Evolutionary conservation across 345 rosid genomes (phyloP).

Genomic region (Cardiospermum halicacabum): DNA sequence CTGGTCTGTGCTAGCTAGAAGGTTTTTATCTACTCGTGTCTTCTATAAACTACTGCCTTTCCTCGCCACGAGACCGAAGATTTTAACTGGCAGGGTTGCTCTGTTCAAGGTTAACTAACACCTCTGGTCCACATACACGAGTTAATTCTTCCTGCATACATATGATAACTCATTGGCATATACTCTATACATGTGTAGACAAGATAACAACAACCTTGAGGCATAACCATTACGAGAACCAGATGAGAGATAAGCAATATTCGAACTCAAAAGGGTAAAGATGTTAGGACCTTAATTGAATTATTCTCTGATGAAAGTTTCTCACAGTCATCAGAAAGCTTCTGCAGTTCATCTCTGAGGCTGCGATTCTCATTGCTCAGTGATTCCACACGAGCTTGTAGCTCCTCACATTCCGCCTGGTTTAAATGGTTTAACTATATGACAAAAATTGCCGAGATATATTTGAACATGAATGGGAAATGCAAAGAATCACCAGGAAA

Average conservation of each 20-base stretch:
- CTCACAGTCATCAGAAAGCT: constrained; percentile 80
- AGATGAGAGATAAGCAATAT: neutral
- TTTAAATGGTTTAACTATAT: neutral
- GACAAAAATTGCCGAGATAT: neutral
- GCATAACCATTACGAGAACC: neutral
- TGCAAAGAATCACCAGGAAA: neutral
- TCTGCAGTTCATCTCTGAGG: constrained; percentile 75
- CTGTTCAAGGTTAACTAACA: constrained; percentile 58
- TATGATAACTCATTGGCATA: neutral
- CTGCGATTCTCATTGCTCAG: constrained; percentile 54
- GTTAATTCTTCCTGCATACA: constrained; percentile 67
- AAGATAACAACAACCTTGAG: too few relatives aligned
- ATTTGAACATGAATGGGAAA: neutral
- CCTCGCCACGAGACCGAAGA: constrained; percentile 29
- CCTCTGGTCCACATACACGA: constrained; percentile 67
- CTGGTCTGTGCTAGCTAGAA: constrained; percentile 1
- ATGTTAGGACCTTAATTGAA: constrained; percentile 59
- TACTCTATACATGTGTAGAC: neutral
- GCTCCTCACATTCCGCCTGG: constrained; percentile 93
- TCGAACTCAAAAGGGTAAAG: neutral
- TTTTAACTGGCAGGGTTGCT: constrained; percentile 24
- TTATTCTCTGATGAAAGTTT: constrained; percentile 79
- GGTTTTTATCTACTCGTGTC: neutral
- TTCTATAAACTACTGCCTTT: constrained; percentile 31
- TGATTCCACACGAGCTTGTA: constrained; percentile 69